Evolutionary conservation across 169 alveolate genomes (phyloP), one percentile per base, ranked within the genome.

Genomic region (Cryptosporidium ubiquitum): DNA sequence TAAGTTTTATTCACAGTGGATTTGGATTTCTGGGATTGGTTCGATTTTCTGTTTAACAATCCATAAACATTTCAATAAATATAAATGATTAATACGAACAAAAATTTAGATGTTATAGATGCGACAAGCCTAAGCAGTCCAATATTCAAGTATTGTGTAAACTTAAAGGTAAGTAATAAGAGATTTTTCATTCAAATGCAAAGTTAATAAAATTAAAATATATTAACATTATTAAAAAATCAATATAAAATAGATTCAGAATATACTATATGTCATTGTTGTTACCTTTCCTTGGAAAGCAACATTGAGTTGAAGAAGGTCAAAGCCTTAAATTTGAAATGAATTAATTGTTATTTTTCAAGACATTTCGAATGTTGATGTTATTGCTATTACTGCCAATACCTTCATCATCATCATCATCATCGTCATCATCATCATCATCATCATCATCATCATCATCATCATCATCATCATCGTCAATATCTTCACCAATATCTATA

Each of bases 111-210:
- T 79, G 89, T 40, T 79, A 18, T 79, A 79, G 89, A 61, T 79
- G 89, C 26, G 89, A 79, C 20, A 79, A 79, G 68, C 89, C 89
- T 37, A 79, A 79, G 39, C 89, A 79, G 35, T 79, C 89, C 7
- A 79, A 79, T 66, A 40, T 64, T 33, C 89, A 79, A 44, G 75
- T 79, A 42, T 20, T 31, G n/a, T 79, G 89, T 61, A 64, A 58
- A 26, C 47, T 79, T 31, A 79, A 79, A 20, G 89, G 89, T 79
- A 47, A 79, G 89, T 64, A 7, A n/a, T 20, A n/a, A n/a, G n/a
- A n/a, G n/a, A n/a, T n/a, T n/a, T n/a, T n/a, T n/a, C n/a, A 9
- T 55, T 57, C 31, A 31, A 37, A 68, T 33, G 14, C 14, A 18
- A 33, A 68, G 14, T 5, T 47, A 69, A 23, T 18, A 51, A 55